Evolutionary conservation across 1,139 yeast species (phyloP).

Genomic region (Protomyces gravidus): DNA sequence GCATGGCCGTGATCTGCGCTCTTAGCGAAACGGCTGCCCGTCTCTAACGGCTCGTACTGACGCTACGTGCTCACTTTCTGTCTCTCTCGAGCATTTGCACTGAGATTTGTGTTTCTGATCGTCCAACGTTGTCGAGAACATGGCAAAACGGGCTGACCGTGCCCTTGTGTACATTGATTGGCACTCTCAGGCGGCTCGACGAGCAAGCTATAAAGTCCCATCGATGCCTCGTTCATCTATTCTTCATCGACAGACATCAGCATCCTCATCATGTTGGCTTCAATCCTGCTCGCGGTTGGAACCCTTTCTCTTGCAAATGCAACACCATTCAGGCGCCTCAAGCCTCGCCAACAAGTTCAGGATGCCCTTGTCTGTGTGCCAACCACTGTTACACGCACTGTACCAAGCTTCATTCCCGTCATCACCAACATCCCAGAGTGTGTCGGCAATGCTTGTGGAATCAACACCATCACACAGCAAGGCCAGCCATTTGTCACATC

Average conservation of each 20-base stretch:
- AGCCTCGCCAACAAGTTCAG: background rate
- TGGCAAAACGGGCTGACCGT: background rate
- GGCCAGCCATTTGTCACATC: slow-evolving; percentile 12
- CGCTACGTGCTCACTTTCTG: too few relatives aligned
- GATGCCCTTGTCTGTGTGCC: slow-evolving; percentile 5
- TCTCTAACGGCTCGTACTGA: too few relatives aligned
- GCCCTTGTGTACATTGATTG: too few relatives aligned
- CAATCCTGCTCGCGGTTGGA: background rate
- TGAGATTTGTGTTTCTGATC: too few relatives aligned
- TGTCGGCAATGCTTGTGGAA: slow-evolving; percentile 9
- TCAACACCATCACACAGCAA: slow-evolving; percentile 17
- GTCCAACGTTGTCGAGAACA: background rate
- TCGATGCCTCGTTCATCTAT: too few relatives aligned
- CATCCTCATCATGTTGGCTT: background rate
- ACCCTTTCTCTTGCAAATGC: background rate
- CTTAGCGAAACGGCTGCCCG: too few relatives aligned
- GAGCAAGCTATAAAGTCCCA: too few relatives aligned
- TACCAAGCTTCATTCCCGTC: slow-evolving; percentile 12
- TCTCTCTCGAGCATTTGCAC: too few relatives aligned
- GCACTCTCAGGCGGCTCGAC: too few relatives aligned
- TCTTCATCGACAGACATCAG: too few relatives aligned
- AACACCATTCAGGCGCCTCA: background rate
- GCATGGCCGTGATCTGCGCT: too few relatives aligned
- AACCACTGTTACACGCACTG: slow-evolving; percentile 1
- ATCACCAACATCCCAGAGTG: slow-evolving; percentile 20